Base-by-base conservation (phyloP, 768 basidiomycete species). In the Hygrocybe coccinea region DNA sequence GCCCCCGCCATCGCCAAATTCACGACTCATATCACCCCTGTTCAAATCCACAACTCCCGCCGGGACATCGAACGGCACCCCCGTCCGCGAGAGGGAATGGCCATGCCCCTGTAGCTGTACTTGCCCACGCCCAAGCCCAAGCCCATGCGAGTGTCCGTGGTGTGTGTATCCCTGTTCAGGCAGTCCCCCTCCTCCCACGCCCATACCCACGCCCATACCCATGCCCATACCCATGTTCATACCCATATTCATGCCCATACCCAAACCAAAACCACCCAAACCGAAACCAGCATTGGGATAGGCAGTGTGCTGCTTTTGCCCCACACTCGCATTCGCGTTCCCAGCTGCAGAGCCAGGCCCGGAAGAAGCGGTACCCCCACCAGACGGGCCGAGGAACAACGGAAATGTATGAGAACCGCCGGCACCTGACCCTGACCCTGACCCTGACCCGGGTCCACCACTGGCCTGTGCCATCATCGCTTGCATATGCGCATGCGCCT, bases 1-100 rank as follows among this genome's bases (percentile, higher is more conserved):
- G 48, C 21, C n/a, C 44, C 38, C 46, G n/a, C 47, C 22, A 37
- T 37, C 47, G n/a, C n/a, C 54, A 41, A 15, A 19, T 24, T 55
- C 41, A 9, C 29, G 25, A 17, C 45, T 44, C 29, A 36, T 21
- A 15, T 15, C 21, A 15, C 4, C 8, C 46, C 46, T 15, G 15
- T 15, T n/a, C 48, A 35, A 5, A 46, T 46, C 44, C 39, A 41
- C 39, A 3, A 5, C 4, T 11, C 39, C 39, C 5, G 14, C 39
- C 5, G 22, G 6, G 22, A 19, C 39, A 41, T 29, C 29, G 29
- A 29, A 29, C 8, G 29, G 29, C 29, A 29, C 29, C 8, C 4
- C 29, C 29, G 29, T 29, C 4, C 29, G 29, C 29, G 29, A 29
- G 29, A 29, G 29, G 29, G 29, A 29, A 29, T 29, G 29, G 4